Percentiles rank a stretch among this genome's conserved stretches.
Evolutionary conservation across 139 green algal genomes (phyloP).

Genomic region (Coccomyxa sp.): DNA sequence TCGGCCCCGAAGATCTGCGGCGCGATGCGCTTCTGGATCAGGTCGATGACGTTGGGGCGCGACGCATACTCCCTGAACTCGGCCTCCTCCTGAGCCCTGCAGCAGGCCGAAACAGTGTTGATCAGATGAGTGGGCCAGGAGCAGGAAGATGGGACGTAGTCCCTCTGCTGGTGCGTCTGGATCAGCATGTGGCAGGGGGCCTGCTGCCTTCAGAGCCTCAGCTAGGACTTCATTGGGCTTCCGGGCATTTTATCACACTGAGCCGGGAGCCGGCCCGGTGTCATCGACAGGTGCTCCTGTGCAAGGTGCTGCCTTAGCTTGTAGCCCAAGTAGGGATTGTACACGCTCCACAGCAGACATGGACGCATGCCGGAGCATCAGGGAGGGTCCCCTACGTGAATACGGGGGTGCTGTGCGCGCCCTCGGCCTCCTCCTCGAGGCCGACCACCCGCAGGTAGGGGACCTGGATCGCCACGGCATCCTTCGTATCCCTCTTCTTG

Average conservation of each 20-base stretch:
- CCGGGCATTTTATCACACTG: neutral
- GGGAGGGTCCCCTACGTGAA: constrained; percentile 47
- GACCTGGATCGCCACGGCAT: constrained; percentile 69
- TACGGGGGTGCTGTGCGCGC: constrained; percentile 57
- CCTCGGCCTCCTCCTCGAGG: constrained; percentile 74
- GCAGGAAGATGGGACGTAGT: neutral
- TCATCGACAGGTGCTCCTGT: neutral
- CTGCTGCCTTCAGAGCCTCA: too few relatives aligned
- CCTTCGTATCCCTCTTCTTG: constrained; percentile 46
- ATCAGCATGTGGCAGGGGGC: neutral
- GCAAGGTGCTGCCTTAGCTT: too few relatives aligned
- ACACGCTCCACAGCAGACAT: neutral
- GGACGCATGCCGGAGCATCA: too few relatives aligned
- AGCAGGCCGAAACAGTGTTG: neutral
- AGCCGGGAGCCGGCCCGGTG: neutral
- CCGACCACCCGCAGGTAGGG: constrained; percentile 95
- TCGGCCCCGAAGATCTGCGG: constrained; percentile 94
- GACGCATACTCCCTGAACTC: constrained; percentile 86
- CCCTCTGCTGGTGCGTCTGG: neutral
- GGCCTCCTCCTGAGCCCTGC: constrained; percentile 66
- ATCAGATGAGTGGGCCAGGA: neutral
- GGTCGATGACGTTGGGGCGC: constrained; percentile 59
- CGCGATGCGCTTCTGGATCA: constrained; percentile 77
- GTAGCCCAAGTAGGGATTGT: neutral
- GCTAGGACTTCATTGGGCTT: neutral